Base-by-base conservation (phyloP, 345 rosid genomes). In the Syzygium aqueum region DNA sequence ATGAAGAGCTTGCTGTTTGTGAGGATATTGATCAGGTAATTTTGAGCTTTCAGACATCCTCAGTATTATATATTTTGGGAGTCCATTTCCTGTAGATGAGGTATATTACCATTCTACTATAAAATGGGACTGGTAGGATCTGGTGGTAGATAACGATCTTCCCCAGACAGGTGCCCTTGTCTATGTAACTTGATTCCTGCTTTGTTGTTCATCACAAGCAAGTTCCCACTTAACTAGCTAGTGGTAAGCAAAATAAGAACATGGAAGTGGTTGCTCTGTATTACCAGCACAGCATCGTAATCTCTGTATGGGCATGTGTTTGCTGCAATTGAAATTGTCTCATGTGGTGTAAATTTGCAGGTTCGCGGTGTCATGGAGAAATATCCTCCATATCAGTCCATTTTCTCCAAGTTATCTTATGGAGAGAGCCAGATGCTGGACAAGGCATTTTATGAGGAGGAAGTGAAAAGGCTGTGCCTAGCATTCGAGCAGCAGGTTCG, bases 351-450 rank as follows among this genome's bases (percentile, higher is more conserved):
- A 65, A 85, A 25, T 54, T 84, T 86, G 57, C 73, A 97, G 99
- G 99, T 97, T 88, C 99, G 99, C 8, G 94, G 87, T 90, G 97
- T 90, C 28, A 93, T 97, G 99, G 99, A 95, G 89, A 96, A 96
- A 49, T 95, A 96, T 85, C 99, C 99, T 53, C 98, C 99, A 0
- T 97, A 96, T 84, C 99, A 97, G 88, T 92, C 98, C 2, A 95
- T 96, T 56, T 97, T 97, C 89, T 92, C 98, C 8, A 97, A 93
- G 90, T 86, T 97, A 88, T 94, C 99, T 2, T 97, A 96, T 84
- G 99, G 99, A 83, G 99, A 95, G 93, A 97, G 99, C 88, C 99
- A 96, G 92, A 92, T 96, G 94, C 99, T 97, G 6, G 99, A 97
- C 92, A 96, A 96, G 88, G 99, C 99, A 89, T 97, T 97, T 88